Evolutionary conservation across 2,329 filamentous ascomycete species (phyloP), one percentile per base, ranked within the genome.

Genomic region (Ophiosphaerella korrae): DNA sequence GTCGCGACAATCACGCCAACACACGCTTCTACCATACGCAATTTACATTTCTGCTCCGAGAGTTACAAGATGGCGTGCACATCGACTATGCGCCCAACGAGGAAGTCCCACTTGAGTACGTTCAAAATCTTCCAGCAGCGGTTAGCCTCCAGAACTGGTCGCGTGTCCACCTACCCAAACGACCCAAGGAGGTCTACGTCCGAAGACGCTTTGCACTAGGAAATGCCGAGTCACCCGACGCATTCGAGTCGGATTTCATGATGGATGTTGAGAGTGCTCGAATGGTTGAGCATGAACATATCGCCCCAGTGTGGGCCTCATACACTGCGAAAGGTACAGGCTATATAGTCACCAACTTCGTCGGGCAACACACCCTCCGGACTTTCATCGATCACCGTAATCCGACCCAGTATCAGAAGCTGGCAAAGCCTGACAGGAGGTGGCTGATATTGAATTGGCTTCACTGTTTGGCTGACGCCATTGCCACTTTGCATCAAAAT

Each of bases 401-500:
- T 5, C 85, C 88, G 2, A 75, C 80, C 18, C 81, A 82, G 18
- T 81, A 88, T 68, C 86, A 88, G 62, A 82, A 80, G 45, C 69
- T 90, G 9, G 63, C 82, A 3, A 88, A 89, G 65, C 76, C 78
- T 43, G 80, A 83, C 35, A 79, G 87, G 23, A 80, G 85, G 31
- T 75, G 78, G 39, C 74, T 88, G 13, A 69, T 90, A 5, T 77
- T 90, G 66, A 86, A 89, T 68, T 92, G 88, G 88, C 83, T 91
- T 63, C 84, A 88, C 63, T 92, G 88, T 67, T 78, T 92, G 3
- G 79, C 82, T 35, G 86, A 90, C 67, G 85, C 87, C 1, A 66
- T 91, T 13, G 83, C 85, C 45, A 88, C 82, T 55, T 74, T 92
- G 2, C 88, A 92, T 66, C 80, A 80, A 55, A 81, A 80, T 41